Evolutionary conservation across 1,284 basidiomycete genomes (phyloP).

Genomic region (Ganoderma multipileum): DNA sequence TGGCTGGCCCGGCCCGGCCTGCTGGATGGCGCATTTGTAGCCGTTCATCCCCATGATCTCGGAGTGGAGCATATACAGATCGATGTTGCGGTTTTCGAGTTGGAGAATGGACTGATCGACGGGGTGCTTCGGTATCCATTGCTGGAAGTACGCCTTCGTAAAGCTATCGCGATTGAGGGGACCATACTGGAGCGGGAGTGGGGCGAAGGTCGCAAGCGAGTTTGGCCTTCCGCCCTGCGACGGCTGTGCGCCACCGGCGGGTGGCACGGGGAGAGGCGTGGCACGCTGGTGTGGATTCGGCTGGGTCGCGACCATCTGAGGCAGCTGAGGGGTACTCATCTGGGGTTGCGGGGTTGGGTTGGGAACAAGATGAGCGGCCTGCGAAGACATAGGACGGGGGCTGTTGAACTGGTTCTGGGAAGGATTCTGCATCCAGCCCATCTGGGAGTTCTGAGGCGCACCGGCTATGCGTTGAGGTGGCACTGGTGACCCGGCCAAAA

Average conservation of each 20-base stretch:
- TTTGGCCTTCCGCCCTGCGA: slow-evolving; percentile 21
- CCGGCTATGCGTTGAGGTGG: slow-evolving; percentile 22
- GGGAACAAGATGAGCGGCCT: slow-evolving; percentile 11
- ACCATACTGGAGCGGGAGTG: slow-evolving; percentile 3
- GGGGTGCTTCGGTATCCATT: slow-evolving; percentile 51
- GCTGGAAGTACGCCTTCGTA: slow-evolving; percentile 55
- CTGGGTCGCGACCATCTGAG: slow-evolving; percentile 24
- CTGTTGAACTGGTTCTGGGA: slow-evolving; percentile 24
- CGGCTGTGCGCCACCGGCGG: slow-evolving; percentile 17
- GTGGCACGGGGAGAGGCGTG: slow-evolving; percentile 28
- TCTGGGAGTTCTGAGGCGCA: slow-evolving; percentile 17
- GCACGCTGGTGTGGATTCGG: slow-evolving; percentile 23
- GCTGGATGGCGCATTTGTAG: not conserved
- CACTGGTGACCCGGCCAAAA: slow-evolving; percentile 20
- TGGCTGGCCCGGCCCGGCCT: not conserved
- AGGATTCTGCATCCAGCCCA: slow-evolving; percentile 27
- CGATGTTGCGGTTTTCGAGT: slow-evolving; percentile 59
- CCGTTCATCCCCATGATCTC: slow-evolving; percentile 55
- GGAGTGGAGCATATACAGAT: slow-evolving; percentile 62
- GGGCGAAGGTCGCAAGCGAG: slow-evolving; percentile 12
- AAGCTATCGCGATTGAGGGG: slow-evolving; percentile 54
- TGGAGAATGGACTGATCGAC: slow-evolving; percentile 49
- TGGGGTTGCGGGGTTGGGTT: slow-evolving; percentile 23
- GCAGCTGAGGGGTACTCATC: slow-evolving; percentile 31
- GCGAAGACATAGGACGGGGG: slow-evolving; percentile 15